Percentiles rank a stretch among this genome's conserved stretches.
Evolutionary conservation across 2,329 filamentous ascomycete genomes (phyloP).

Genomic region (Arthrobotrys conoides): DNA sequence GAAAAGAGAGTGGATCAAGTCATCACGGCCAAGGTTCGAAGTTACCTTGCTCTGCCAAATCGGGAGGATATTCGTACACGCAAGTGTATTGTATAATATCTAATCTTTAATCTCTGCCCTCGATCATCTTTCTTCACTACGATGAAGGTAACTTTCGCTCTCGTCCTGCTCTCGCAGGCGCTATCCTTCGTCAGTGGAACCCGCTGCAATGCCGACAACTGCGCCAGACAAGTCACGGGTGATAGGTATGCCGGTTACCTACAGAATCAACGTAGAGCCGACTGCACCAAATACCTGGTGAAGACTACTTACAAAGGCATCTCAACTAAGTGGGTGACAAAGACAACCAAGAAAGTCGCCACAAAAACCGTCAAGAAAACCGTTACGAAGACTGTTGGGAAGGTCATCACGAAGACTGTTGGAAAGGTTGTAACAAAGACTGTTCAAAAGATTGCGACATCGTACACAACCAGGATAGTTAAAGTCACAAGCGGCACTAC

Average conservation of each 20-base stretch:
- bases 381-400: slow-evolving; percentile 2
- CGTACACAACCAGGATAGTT: slow-evolving; percentile 14
- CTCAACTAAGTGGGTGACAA: slow-evolving; percentile 35
- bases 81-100: slow-evolving; percentile 43
- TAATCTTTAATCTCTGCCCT: slow-evolving; percentile 43
- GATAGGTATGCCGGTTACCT: slow-evolving; percentile 19
- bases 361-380: slow-evolving; percentile 5
- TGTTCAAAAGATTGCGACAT: neutral
- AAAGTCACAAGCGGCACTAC: neutral
- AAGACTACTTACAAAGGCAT: slow-evolving; percentile 28
- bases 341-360: slow-evolving; percentile 14
- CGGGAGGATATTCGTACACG: slow-evolving; percentile 41
- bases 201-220: slow-evolving; percentile 32
- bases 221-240: slow-evolving; percentile 20
- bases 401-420: slow-evolving; percentile 2
- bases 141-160: slow-evolving; percentile 44
- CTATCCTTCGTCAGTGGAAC: slow-evolving; percentile 31
- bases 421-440: slow-evolving; percentile 5
- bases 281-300: slow-evolving; percentile 25
- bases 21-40: slow-evolving; percentile 37
- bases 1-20: slow-evolving; percentile 36
- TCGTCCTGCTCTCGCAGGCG: slow-evolving; percentile 32
- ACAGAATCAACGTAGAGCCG: slow-evolving; percentile 7
- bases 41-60: slow-evolving; percentile 23
- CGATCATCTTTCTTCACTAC: slow-evolving; percentile 26